Conservation (phyloP, 1,284 basidiomycete species). For the Puccinia polysora region DNA sequence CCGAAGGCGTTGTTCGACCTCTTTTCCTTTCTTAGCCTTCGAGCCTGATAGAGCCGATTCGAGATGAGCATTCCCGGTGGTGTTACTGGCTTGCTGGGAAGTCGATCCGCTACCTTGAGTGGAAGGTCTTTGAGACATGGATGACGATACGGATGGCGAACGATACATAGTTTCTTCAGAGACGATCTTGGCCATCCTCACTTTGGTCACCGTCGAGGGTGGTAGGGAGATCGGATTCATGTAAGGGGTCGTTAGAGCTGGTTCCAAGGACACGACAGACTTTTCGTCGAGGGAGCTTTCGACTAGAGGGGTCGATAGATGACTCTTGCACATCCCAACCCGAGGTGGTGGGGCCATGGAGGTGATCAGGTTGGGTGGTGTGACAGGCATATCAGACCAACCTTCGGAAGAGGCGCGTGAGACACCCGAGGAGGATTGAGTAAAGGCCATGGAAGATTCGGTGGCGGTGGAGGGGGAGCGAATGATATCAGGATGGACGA, state of each 20-base stretch:
- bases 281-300: slow-evolving; percentile 1
- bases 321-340: slow-evolving; percentile 5
- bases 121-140: background rate
- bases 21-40: slow-evolving; percentile 44
- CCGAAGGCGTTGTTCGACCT: slow-evolving; percentile 41
- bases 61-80: slow-evolving; percentile 12
- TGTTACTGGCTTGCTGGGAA: background rate
- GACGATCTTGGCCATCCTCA: slow-evolving; percentile 36
- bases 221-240: background rate
- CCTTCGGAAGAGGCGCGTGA: slow-evolving; percentile 43
- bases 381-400: slow-evolving; percentile 43
- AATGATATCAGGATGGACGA: slow-evolving; percentile 9
- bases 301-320: background rate
- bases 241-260: slow-evolving; percentile 16
- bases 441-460: slow-evolving; percentile 36
- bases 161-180: slow-evolving; percentile 45
- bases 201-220: slow-evolving; percentile 21
- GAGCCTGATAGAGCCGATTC: slow-evolving; percentile 44
- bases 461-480: slow-evolving; percentile 36
- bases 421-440: slow-evolving; percentile 37
- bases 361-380: slow-evolving; percentile 35
- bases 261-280: background rate
- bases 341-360: background rate
- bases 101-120: background rate
- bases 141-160: slow-evolving; percentile 19